phyloP scores from a whole-genome alignment of 495 filamentous ascomycete genomes.

The Glarea lozoyensis region DNA sequence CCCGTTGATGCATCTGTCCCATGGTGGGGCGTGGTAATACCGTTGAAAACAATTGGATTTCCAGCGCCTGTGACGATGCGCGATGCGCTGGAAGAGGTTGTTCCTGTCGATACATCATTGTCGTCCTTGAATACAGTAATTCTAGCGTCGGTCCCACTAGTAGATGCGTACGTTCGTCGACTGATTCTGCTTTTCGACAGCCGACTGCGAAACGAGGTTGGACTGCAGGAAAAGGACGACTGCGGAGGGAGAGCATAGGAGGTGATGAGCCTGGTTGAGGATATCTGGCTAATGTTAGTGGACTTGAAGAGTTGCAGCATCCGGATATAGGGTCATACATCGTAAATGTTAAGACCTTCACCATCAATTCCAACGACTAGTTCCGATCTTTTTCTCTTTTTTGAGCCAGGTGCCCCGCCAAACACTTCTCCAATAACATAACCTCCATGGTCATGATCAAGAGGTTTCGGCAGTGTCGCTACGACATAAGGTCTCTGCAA shows the following conservation, averaged over 20 bases:
- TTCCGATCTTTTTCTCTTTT: constrained; percentile 80
- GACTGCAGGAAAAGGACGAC: constrained; percentile 65
- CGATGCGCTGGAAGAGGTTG: constrained; percentile 4
- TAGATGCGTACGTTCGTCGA: constrained; percentile 64
- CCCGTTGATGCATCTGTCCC: background rate
- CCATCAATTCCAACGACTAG: constrained; percentile 81
- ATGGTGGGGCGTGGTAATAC: constrained; percentile 3
- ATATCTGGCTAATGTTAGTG: constrained; percentile 43
- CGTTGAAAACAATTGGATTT: constrained; percentile 12
- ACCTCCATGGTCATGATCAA: constrained; percentile 49
- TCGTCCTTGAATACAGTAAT: constrained; percentile 48
- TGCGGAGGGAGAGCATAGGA: constrained; percentile 82
- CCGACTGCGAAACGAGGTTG: constrained; percentile 64
- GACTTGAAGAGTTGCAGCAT: constrained; percentile 50
- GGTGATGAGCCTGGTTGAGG: constrained; percentile 68
- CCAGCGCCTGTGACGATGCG: constrained; percentile 11
- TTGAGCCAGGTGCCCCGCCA: constrained; percentile 55
- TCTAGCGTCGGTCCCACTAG: constrained; percentile 25
- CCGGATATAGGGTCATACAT: constrained; percentile 73
- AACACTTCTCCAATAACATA: constrained; percentile 62
- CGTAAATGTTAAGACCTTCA: constrained; percentile 85
- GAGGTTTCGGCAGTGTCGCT: constrained; percentile 55
- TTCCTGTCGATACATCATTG: background rate
- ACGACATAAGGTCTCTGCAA: constrained; percentile 52
- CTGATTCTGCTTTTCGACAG: constrained; percentile 40